Evolutionary conservation across 192 early-diverging fungal genomes (phyloP), one percentile per base, ranked within the genome.

Genomic region (Neocallimastix lanati): DNA sequence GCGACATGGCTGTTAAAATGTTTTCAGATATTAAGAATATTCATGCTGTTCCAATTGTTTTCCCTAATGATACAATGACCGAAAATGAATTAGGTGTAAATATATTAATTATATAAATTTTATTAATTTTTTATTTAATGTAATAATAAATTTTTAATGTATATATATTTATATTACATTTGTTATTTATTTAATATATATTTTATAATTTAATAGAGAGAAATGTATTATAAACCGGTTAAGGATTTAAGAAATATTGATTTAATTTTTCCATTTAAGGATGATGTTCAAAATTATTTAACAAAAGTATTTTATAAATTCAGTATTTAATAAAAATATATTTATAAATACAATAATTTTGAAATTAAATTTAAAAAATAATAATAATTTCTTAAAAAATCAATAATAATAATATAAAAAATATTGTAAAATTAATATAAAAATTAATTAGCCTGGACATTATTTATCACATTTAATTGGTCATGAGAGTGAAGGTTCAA

Each of bases 381-480:
- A 80, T 76, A 28, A 82, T n/a, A 13, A 21, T 18, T 27, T 81
- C 84, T 76, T 89, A 87, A 79, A 76, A 82, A 80, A 76, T 81
- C 7, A 35, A 35, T 7, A 35, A 35, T 35, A 38, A 21, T 85
- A 93, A n/a, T n/a, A n/a, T n/a, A n/a, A n/a, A n/a, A n/a, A n/a
- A n/a, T n/a, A n/a, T n/a, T n/a, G n/a, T n/a, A n/a, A n/a, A n/a
- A n/a, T n/a, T n/a, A n/a, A n/a, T n/a, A n/a, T n/a, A n/a, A n/a
- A n/a, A n/a, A n/a, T n/a, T n/a, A n/a, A n/a, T n/a, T n/a, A n/a
- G 84, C 93, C 96, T 29, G 87, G 87, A 12, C 80, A 87, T 16
- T 98, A 98, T 83, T 79, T 94, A 38, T 91, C 92, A 18, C 95
- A 96, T 82, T 87, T 98, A 77, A 91, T 99, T 82, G 96, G 96